A percentile compares a stretch with the other conserved stretches of the same genome.
phyloP scores from a whole-genome alignment of 805 yeast species.

The Candida loeiensis region DNA sequence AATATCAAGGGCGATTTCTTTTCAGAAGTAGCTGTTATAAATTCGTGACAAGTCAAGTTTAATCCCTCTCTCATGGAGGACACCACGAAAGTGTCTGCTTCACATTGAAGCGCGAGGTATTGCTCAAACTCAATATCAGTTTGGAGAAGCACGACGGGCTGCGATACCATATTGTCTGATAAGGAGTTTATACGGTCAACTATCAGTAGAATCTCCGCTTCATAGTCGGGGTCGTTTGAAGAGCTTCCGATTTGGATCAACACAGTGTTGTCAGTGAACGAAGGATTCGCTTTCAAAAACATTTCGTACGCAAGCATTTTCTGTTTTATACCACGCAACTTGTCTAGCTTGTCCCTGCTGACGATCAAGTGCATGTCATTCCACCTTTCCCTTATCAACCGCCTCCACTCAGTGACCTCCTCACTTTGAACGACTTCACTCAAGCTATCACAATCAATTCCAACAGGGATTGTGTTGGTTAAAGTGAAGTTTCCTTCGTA shows the following conservation, averaged over 20 bases:
- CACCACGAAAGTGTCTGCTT: constrained; percentile 85
- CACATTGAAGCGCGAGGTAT: constrained; percentile 78
- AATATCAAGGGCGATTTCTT: constrained; percentile 78
- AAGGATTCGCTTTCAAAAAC: constrained; percentile 70
- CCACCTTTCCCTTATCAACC: constrained; percentile 78
- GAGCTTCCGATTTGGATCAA: constrained; percentile 79
- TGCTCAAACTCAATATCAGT: constrained; percentile 89
- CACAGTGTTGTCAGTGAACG: constrained; percentile 62
- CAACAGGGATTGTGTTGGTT: constrained; percentile 66
- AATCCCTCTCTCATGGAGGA: constrained; percentile 94
- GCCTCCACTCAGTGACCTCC: constrained; percentile 62
- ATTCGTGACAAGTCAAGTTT: constrained; percentile 95
- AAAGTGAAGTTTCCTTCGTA: constrained; percentile 56
- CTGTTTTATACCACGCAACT: constrained; percentile 82
- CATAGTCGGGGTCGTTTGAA: constrained; percentile 57
- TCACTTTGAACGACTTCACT: constrained; percentile 42
- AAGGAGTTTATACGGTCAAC: constrained; percentile 83
- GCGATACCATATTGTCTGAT: constrained; percentile 63
- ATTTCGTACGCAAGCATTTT: constrained; percentile 83
- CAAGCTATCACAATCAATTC: constrained; percentile 68
- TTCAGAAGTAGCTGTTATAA: constrained; percentile 66
- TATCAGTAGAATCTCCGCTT: constrained; percentile 67
- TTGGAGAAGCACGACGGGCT: constrained; percentile 82
- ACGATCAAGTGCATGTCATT: constrained; percentile 65
- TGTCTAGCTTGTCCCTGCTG: constrained; percentile 84